Conservation (phyloP, 1,284 basidiomycete species). For the Boletus sp. region DNA sequence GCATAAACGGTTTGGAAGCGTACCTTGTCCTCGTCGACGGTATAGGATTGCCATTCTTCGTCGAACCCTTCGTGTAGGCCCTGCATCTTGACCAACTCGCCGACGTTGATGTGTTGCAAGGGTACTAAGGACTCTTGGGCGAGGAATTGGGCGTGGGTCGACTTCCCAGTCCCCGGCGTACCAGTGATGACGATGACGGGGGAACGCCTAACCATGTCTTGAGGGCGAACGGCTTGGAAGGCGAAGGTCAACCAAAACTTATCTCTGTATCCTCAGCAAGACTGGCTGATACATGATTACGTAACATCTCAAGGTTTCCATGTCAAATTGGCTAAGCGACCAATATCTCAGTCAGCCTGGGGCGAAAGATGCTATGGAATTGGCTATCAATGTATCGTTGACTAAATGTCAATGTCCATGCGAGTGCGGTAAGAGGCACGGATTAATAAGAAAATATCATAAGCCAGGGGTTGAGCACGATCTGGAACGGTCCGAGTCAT, state of each 20-base stretch:
- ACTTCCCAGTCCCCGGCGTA: slow-evolving; percentile 84
- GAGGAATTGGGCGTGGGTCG: slow-evolving; percentile 84
- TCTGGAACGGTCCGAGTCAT: slow-evolving; percentile 39
- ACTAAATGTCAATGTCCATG: neutral
- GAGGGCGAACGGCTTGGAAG: neutral
- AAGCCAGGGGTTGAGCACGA: slow-evolving; percentile 74
- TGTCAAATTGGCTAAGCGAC: no score
- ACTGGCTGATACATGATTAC: no score
- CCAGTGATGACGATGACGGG: slow-evolving; percentile 95
- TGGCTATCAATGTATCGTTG: neutral
- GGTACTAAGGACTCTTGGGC: slow-evolving; percentile 63
- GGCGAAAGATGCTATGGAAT: neutral
- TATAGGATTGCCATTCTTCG: slow-evolving; percentile 92
- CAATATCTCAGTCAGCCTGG: no score
- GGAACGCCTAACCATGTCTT: slow-evolving; percentile 13
- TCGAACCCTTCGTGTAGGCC: slow-evolving; percentile 84
- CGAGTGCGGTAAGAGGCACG: neutral
- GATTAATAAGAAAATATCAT: slow-evolving; percentile 71
- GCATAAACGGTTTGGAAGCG: slow-evolving; percentile 13
- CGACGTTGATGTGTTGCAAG: slow-evolving; percentile 83
- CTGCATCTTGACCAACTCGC: slow-evolving; percentile 84
- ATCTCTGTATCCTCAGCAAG: no score
- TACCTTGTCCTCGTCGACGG: slow-evolving; percentile 93
- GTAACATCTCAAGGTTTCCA: neutral
- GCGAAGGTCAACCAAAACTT: neutral